Percentiles rank a stretch among this genome's conserved stretches.
Evolutionary conservation across 768 basidiomycete species (phyloP).

Genomic region (Leccinum variicolor): DNA sequence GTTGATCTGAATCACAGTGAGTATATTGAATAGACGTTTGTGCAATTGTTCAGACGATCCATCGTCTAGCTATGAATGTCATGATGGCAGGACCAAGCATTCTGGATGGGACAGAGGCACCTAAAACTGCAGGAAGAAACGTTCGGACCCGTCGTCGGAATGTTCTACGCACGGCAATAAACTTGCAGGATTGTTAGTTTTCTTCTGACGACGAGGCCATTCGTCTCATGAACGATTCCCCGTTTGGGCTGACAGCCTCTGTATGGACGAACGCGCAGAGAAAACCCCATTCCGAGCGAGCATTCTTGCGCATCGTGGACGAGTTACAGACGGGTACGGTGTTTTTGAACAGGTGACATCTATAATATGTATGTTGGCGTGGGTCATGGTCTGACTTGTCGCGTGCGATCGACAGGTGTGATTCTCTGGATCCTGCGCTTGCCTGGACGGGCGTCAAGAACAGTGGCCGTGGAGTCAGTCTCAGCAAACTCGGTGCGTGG

Average conservation of each 20-base stretch:
- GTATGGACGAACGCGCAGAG: too few relatives aligned
- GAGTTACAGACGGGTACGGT: too few relatives aligned
- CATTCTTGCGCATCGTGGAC: too few relatives aligned
- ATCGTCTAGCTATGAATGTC: conserved; percentile 72
- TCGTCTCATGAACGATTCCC: too few relatives aligned
- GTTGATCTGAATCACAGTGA: conserved; percentile 84
- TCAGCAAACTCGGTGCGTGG: conserved; percentile 80
- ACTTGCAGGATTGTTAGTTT: too few relatives aligned
- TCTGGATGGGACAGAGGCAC: neutral
- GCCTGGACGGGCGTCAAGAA: conserved; percentile 95
- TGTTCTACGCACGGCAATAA: conserved; percentile 26
- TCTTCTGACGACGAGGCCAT: too few relatives aligned
- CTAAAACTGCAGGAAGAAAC: conserved; percentile 63
- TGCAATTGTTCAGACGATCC: conserved; percentile 3
- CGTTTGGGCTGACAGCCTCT: too few relatives aligned
- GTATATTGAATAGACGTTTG: conserved; percentile 27
- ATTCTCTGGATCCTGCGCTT: conserved; percentile 88
- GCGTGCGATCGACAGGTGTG: conserved; percentile 40
- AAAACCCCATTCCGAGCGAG: too few relatives aligned
- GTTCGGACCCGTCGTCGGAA: conserved; percentile 91
- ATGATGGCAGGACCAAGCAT: conserved; percentile 62
- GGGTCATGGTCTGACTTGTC: too few relatives aligned
- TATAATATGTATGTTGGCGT: too few relatives aligned
- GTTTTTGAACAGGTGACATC: too few relatives aligned
- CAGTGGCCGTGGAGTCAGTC: conserved; percentile 86